phyloP scores from a whole-genome alignment of 2,329 filamentous ascomycete species.

The Venturia nashicola region DNA sequence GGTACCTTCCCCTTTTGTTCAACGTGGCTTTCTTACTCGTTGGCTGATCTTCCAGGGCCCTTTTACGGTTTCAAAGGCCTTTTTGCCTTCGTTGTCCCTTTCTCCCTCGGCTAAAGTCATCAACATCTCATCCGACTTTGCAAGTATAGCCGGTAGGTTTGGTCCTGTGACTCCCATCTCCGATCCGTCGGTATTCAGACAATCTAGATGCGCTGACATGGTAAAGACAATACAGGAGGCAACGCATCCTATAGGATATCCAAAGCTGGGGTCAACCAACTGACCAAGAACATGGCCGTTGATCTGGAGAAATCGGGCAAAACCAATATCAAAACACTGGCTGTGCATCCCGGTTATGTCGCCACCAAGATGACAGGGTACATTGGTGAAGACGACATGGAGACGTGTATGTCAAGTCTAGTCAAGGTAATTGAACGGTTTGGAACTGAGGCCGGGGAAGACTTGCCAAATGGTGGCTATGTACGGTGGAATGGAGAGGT shows the following conservation, averaged over 20 bases:
- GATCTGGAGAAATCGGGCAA: constrained; percentile 9
- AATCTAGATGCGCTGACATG: background rate
- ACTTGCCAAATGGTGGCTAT: constrained; percentile 10
- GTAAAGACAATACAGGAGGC: constrained; percentile 10
- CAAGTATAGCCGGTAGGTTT: constrained; percentile 12
- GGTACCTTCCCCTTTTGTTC: constrained; percentile 10
- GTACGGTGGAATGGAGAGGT: constrained; percentile 11
- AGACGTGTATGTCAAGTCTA: constrained; percentile 12
- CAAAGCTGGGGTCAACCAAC: constrained; percentile 13
- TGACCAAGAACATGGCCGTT: constrained; percentile 13
- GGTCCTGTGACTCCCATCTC: background rate
- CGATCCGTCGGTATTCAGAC: background rate
- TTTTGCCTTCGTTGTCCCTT: constrained; percentile 11
- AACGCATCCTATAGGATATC: constrained; percentile 13
- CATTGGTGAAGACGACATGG: constrained; percentile 14
- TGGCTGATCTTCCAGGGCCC: background rate
- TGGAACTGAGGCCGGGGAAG: background rate
- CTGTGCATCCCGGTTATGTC: constrained; percentile 13
- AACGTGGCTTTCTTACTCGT: too few species aligned
- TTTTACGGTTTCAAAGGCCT: constrained; percentile 11
- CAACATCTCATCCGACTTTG: constrained; percentile 14
- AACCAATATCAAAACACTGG: constrained; percentile 10
- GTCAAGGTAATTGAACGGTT: constrained; percentile 10
- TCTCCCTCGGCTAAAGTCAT: constrained; percentile 11
- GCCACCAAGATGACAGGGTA: constrained; percentile 13